A percentile compares a stretch with the other conserved stretches of the same genome.
These are phyloP conservation scores for Chlorella variabilis DNA, from an alignment of 163 green algal species.

Conservation along the genomic window DNA sequence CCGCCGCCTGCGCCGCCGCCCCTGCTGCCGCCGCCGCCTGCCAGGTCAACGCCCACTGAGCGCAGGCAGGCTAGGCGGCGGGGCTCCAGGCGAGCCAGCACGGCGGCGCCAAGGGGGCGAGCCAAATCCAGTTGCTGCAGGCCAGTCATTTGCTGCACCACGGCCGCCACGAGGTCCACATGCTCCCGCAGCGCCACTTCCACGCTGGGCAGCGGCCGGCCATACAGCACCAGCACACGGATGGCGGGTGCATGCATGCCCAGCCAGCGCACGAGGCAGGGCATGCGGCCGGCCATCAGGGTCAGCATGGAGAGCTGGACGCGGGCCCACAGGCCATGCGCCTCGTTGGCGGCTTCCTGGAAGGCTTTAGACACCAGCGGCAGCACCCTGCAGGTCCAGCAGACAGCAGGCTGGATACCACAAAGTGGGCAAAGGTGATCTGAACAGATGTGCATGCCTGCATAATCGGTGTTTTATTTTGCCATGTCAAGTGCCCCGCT, in stretches of 20 bases:
- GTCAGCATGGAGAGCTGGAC: conserved; percentile 19
- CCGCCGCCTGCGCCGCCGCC: neutral
- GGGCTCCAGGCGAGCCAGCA: conserved; percentile 1
- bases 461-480: too few species aligned
- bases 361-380: conserved; percentile 9
- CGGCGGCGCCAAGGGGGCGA: neutral
- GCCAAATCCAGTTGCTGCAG: conserved; percentile 8
- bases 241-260: neutral
- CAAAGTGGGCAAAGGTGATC: too few species aligned
- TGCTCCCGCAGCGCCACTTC: neutral
- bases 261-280: conserved; percentile 1
- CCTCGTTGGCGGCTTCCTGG: neutral
- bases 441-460: too few species aligned
- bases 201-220: conserved; percentile 5
- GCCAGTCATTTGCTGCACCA: neutral
- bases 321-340: neutral
- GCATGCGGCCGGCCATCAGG: neutral
- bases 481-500: too few species aligned
- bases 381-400: conserved; percentile 14
- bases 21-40: neutral
- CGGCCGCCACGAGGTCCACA: neutral
- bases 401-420: too few species aligned
- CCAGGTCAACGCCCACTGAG: conserved; percentile 1
- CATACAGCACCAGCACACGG: conserved; percentile 22
- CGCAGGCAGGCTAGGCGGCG: neutral